These are phyloP conservation scores for Inosperma sp. DNA, from an alignment of 768 basidiomycete genomes.

Conservation along the genomic window DNA sequence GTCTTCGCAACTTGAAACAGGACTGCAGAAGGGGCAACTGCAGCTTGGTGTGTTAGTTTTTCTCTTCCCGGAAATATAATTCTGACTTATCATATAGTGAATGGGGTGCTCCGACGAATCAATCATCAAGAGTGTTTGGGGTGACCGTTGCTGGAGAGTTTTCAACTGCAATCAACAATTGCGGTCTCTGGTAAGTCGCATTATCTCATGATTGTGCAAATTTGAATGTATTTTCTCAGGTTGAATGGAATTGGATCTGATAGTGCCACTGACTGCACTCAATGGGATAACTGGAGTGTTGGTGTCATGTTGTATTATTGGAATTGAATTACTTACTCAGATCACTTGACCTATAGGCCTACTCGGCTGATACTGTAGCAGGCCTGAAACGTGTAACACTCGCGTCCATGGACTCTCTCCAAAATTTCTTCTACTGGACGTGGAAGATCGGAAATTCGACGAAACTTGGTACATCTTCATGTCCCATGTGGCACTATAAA, in stretches of 20 bases:
- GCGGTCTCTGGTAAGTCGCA: conserved; percentile 52
- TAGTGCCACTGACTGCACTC: conserved; percentile 33
- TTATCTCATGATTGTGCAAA: conserved; percentile 8
- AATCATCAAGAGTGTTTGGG: conserved; percentile 70
- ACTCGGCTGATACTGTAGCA: conserved; percentile 52
- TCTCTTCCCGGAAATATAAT: no score
- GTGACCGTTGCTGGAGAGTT: conserved; percentile 82
- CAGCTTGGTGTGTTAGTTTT: conserved; percentile 38
- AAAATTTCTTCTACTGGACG: conserved; percentile 96
- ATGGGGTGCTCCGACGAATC: conserved; percentile 49
- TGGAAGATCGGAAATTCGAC: conserved; percentile 93
- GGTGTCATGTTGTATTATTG: conserved; percentile 13
- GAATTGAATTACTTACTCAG: conserved; percentile 5
- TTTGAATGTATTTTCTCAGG: conserved; percentile 27
- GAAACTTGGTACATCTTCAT: conserved; percentile 56
- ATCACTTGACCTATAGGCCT: conserved; percentile 36
- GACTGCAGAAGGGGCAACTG: conserved; percentile 36
- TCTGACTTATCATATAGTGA: conserved; percentile 33
- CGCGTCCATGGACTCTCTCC: conserved; percentile 83
- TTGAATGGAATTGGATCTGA: conserved; percentile 42
- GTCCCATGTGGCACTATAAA: conserved; percentile 84
- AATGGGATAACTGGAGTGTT: conserved; percentile 45
- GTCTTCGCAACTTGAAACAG: no score
- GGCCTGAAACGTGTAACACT: conserved; percentile 62
- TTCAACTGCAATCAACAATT: conserved; percentile 73